These are phyloP conservation scores for Penicillium dipodomyicola DNA, from an alignment of 495 filamentous ascomycete genomes.

Conservation along the genomic window DNA sequence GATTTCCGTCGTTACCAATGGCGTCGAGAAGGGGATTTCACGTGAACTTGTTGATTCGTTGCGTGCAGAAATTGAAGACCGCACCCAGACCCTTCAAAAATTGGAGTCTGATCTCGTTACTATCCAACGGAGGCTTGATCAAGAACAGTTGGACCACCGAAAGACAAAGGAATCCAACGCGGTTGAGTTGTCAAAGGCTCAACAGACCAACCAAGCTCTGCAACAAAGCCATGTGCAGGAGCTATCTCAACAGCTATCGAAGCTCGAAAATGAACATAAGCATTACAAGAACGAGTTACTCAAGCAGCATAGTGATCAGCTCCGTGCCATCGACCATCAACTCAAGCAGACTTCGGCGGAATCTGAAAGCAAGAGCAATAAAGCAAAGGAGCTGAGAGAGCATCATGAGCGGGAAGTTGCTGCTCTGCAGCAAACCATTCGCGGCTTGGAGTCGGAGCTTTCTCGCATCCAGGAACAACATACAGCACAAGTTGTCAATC, in stretches of 20 bases:
- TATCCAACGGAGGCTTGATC: constrained; percentile 67
- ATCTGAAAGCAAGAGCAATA: constrained; percentile 45
- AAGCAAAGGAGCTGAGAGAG: constrained; percentile 45
- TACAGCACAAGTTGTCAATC: constrained; percentile 53
- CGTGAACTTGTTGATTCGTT: constrained; percentile 81
- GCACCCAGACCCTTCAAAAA: constrained; percentile 64
- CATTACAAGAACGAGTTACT: constrained; percentile 43
- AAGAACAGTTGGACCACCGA: constrained; percentile 73
- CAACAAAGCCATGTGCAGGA: constrained; percentile 68
- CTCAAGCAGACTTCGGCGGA: constrained; percentile 50
- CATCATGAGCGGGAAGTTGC: constrained; percentile 62
- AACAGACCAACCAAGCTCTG: constrained; percentile 66
- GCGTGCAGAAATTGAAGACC: constrained; percentile 71
- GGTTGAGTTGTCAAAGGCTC: constrained; percentile 63
- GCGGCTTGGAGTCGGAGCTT: constrained; percentile 56
- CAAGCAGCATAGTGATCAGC: constrained; percentile 48
- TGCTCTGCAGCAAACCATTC: constrained; percentile 59
- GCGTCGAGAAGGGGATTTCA: constrained; percentile 78
- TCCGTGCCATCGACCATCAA: constrained; percentile 47
- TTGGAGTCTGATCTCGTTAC: constrained; percentile 63
- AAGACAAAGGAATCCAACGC: constrained; percentile 65
- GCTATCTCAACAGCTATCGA: constrained; percentile 48
- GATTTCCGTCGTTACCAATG: constrained; percentile 72
- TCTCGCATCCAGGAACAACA: constrained; percentile 55
- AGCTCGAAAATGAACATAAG: constrained; percentile 48